Evolutionary conservation across 306 rosid genomes (phyloP), one percentile per base, ranked within the genome.

Genomic region (Cicer cuneatum): DNA sequence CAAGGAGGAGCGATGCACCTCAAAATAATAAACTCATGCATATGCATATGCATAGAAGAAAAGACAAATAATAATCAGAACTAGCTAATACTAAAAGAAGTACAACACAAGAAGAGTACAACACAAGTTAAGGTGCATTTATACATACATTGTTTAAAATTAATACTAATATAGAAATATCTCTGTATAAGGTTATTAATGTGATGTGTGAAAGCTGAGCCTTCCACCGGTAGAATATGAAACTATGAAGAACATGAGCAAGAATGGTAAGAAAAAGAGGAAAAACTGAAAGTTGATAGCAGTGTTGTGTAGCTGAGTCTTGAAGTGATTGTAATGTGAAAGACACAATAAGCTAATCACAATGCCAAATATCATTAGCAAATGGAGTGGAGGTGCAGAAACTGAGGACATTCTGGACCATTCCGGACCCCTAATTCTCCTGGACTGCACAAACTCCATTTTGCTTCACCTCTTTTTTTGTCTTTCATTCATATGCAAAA

Each of bases 381-480:
- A 76, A 39, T 85, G 98, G 12, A 78, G 69, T 0, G 96, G 79
- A 48, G 92, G 97, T 14, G 88, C 66, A 5, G 92, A 89, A 16
- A 88, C 75, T 56, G 88, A 82, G 80, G 78, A 40, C 61, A 83
- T 74, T 29, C 35, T 29, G 5, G 35, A 29, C 96, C 93, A 89
- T 76, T 89, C 87, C 52, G 85, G 83, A 77, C 85, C 87, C 59
- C 92, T 89, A 73, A 90, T 85, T 81, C 67, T 90, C 82, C 65
- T 90, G 1, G 87, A 83, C 51, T 77, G 53, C 19, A 84, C 69
- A 89, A 90, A 83, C 53, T 87, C 96, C 97, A 90, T 93, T 46
- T 66, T 54, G 56, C 33, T 75, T 59, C 51, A 41, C 47, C 9
- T 78, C 39, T 37, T 46, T 13, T 52, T 52, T 33, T 51, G 4